Percentiles rank a stretch among this genome's conserved stretches.
These are phyloP conservation scores for Phaeomoniella chlamydospora DNA, from an alignment of 2,329 filamentous ascomycete species.

Conservation along the genomic window DNA sequence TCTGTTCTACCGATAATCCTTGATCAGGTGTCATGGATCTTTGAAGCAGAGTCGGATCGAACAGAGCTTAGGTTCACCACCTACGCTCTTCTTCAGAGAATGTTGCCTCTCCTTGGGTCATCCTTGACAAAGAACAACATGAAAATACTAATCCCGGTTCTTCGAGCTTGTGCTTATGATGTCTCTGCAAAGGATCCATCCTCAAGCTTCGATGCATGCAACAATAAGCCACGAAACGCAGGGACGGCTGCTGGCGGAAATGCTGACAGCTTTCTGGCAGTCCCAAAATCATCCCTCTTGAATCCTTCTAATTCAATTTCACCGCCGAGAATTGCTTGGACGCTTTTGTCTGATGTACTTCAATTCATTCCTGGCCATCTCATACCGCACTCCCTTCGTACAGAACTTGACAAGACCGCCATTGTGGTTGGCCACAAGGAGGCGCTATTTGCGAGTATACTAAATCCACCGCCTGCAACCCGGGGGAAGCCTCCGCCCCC, in stretches of 20 bases:
- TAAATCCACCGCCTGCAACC: slow-evolving; percentile 58
- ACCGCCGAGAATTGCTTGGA: slow-evolving; percentile 30
- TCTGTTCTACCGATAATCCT: slow-evolving; percentile 50
- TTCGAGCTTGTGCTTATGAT: slow-evolving; percentile 61
- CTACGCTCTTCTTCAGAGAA: slow-evolving; percentile 43
- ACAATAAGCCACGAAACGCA: slow-evolving; percentile 20
- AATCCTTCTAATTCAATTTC: slow-evolving; percentile 6
- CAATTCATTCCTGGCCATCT: slow-evolving; percentile 43
- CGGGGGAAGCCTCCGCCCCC: slow-evolving; percentile 48
- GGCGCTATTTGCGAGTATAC: slow-evolving; percentile 66
- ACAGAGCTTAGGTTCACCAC: slow-evolving; percentile 42
- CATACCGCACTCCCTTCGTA: slow-evolving; percentile 54
- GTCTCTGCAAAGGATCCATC: slow-evolving; percentile 40
- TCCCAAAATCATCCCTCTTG: slow-evolving; percentile 11
- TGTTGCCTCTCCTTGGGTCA: slow-evolving; percentile 50
- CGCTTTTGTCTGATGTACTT: slow-evolving; percentile 49
- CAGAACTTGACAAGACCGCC: slow-evolving; percentile 66
- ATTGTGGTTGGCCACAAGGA: slow-evolving; percentile 55
- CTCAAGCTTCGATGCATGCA: slow-evolving; percentile 9
- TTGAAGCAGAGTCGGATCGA: slow-evolving; percentile 37
- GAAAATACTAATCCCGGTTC: slow-evolving; percentile 44
- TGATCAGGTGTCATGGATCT: slow-evolving; percentile 59
- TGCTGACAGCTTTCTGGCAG: slow-evolving; percentile 56
- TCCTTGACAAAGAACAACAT: slow-evolving; percentile 53
- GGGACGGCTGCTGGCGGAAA: slow-evolving; percentile 36